phyloP scores from a whole-genome alignment of 495 filamentous ascomycete genomes.

The Aspergillus affinis region DNA sequence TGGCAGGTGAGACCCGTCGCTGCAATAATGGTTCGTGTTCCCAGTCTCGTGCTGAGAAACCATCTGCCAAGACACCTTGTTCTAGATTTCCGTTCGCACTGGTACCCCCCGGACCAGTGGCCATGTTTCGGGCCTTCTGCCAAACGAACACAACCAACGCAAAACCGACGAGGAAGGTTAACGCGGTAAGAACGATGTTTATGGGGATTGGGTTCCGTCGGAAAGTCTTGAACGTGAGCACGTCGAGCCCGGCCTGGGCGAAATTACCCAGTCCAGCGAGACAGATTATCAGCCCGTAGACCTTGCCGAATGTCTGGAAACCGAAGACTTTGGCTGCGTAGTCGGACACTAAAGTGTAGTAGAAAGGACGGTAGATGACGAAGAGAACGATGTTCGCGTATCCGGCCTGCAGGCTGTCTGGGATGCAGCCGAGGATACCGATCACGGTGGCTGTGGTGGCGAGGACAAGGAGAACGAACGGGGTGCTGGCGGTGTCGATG shows the following conservation, averaged over 20 bases:
- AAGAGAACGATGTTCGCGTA: slow-evolving; percentile 82
- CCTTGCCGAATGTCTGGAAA: slow-evolving; percentile 90
- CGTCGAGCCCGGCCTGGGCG: slow-evolving; percentile 78
- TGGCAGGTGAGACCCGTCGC: neutral
- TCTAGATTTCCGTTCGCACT: neutral
- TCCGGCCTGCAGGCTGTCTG: slow-evolving; percentile 61
- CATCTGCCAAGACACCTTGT: neutral
- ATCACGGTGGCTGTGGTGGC: slow-evolving; percentile 73
- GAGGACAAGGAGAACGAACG: slow-evolving; percentile 70
- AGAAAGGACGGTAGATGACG: slow-evolving; percentile 56
- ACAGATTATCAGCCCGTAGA: slow-evolving; percentile 94
- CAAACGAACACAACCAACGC: slow-evolving; percentile 61
- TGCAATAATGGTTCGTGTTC: slow-evolving; percentile 12
- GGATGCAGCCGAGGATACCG: slow-evolving; percentile 75
- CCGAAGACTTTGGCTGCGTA: slow-evolving; percentile 96
- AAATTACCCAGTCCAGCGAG: slow-evolving; percentile 86
- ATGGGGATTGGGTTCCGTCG: slow-evolving; percentile 72
- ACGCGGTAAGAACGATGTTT: slow-evolving; percentile 64
- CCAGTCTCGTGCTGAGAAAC: slow-evolving; percentile 18
- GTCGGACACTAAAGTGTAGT: slow-evolving; percentile 62
- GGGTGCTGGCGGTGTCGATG: slow-evolving; percentile 74
- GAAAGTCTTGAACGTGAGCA: slow-evolving; percentile 72
- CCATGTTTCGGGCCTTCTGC: slow-evolving; percentile 26
- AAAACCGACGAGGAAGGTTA: slow-evolving; percentile 59
- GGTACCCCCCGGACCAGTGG: neutral